phyloP scores from a whole-genome alignment of 148 eudicot genomes.

The Vaccinium myrtillus region DNA sequence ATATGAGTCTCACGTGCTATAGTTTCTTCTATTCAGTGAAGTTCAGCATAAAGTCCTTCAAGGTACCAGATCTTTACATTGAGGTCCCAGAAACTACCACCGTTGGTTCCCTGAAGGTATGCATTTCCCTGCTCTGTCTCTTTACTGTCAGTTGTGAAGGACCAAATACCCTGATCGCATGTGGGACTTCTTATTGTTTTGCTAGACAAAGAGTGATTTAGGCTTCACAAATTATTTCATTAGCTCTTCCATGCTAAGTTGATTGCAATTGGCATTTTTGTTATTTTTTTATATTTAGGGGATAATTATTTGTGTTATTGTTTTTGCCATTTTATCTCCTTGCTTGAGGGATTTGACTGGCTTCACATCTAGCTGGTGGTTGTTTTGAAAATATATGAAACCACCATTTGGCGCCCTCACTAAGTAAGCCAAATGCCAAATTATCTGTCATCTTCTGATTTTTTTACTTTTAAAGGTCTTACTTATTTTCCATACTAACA shows the following conservation, averaged over 20 bases:
- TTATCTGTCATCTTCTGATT: background rate
- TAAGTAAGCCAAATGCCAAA: background rate
- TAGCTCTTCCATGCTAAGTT: background rate
- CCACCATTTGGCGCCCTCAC: background rate
- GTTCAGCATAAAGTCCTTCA: conserved; percentile 88
- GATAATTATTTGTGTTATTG: background rate
- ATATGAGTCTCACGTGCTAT: conserved; percentile 19
- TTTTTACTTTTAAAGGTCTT: background rate
- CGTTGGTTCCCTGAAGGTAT: conserved; percentile 91
- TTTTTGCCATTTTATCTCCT: background rate
- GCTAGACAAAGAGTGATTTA: background rate
- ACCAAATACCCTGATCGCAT: background rate
- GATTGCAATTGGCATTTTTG: background rate
- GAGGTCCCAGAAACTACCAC: conserved; percentile 93
- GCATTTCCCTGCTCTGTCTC: conserved; percentile 3
- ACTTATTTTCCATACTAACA: background rate
- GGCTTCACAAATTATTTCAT: background rate
- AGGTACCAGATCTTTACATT: conserved; percentile 87
- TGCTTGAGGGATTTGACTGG: conserved; percentile 1
- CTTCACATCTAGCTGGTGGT: background rate
- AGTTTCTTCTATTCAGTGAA: conserved; percentile 61
- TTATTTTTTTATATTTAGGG: background rate
- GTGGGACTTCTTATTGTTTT: background rate
- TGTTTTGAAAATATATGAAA: background rate
- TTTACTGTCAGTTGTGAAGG: background rate